Base-by-base conservation (phyloP, 1,284 basidiomycete species). In the Moniliophthora roreri region DNA sequence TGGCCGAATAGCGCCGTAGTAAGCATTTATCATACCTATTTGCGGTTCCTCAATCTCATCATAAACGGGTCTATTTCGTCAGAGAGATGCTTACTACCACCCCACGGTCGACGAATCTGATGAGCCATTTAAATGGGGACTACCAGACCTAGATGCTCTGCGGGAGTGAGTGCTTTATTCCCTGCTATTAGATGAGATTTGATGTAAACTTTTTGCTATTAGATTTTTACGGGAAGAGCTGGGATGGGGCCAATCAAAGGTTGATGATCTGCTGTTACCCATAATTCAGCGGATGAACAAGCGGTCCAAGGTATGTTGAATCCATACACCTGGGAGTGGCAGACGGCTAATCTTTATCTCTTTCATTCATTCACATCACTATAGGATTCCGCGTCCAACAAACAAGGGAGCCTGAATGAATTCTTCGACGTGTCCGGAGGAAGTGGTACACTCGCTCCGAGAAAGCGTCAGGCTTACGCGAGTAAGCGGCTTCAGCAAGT, bases 71-170 rank as follows among this genome's bases (percentile, higher is more conserved):
- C 18, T 21, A 18, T 15, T n/a, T 40, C 42, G 4, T 26, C 61
- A 95, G 93, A 79, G 89, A 55, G 92, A 95, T 55, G 97, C 95
- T 1, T 99, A 99, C 70, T 89, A 90, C 59, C 84, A 93, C 62
- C 96, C 97, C 0, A 82, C 84, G 0, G 91, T 98, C 4, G 95
- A 98, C 66, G 81, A 84, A 48, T 96, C 93, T 2, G 87, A 94
- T 51, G 95, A 99, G 64, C 88, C 91, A 0, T 99, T 99, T 68
- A 92, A 93, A 62, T 99, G 97, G 97, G 96, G 94, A 8, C 76
- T 96, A 58, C 95, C 96, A 5, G 95, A 98, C 66, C 82, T 99
- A 1, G 94, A 98, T 63, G 93, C 88, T 1, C 79, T 98, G 48
- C 83, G 94, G 61, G 72, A 80, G 91, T 93, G 65, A 60, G 87